These are phyloP conservation scores for Herpetomonas tarakana DNA, from an alignment of 208 protist species.

Conservation along the genomic window DNA sequence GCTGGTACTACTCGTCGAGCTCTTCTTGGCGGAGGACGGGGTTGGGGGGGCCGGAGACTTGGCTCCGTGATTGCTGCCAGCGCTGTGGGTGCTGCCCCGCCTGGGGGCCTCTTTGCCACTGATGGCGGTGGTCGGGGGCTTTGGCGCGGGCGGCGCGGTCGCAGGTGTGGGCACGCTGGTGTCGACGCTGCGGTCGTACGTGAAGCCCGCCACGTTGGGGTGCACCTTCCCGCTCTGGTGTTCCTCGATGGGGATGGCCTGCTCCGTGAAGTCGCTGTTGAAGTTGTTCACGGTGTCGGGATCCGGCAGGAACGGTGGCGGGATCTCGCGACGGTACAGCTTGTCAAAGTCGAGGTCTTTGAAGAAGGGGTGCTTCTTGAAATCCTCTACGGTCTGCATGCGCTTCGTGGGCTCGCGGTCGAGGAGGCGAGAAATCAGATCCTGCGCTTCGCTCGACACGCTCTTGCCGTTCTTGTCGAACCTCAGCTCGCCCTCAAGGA, in stretches of 20 bases:
- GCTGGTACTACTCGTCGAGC: neutral
- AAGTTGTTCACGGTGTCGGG: slow-evolving; percentile 76
- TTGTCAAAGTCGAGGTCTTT: slow-evolving; percentile 65
- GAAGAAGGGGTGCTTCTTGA: slow-evolving; percentile 87
- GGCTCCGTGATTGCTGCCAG: neutral
- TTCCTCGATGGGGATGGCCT: slow-evolving; percentile 25
- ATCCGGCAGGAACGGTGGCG: slow-evolving; percentile 69
- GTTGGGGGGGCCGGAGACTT: neutral
- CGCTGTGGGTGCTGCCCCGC: neutral
- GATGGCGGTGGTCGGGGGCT: neutral
- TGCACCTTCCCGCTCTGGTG: slow-evolving; percentile 26
- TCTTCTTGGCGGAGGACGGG: neutral
- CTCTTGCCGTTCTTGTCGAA: slow-evolving; percentile 49
- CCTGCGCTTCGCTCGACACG: slow-evolving; percentile 43
- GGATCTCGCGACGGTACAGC: slow-evolving; percentile 60
- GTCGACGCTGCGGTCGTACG: slow-evolving; percentile 46
- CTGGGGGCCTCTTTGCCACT: too few relatives aligned
- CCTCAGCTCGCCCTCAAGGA: slow-evolving; percentile 57
- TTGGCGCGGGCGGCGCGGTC: neutral
- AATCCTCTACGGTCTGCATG: slow-evolving; percentile 75
- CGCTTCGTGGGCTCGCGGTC: slow-evolving; percentile 75
- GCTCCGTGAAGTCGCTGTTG: slow-evolving; percentile 64
- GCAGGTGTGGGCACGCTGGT: too few relatives aligned
- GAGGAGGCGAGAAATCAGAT: slow-evolving; percentile 75
- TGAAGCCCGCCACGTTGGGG: slow-evolving; percentile 60